These are phyloP conservation scores for Coemansia reversa DNA, from an alignment of 192 early-diverging fungal genomes.

Conservation along the genomic window DNA sequence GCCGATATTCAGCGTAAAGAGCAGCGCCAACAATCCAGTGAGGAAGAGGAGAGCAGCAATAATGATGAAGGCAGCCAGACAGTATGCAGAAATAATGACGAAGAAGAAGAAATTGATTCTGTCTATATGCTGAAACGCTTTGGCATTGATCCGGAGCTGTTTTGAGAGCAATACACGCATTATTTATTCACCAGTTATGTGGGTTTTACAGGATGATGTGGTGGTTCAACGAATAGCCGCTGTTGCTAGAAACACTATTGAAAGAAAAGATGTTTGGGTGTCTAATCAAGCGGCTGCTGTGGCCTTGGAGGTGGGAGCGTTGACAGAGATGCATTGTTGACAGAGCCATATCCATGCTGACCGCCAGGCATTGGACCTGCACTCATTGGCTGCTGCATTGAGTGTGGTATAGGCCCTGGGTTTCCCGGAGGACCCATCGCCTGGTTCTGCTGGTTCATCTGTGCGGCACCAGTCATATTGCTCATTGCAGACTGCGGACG, in stretches of 20 bases:
- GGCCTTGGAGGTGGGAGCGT: constrained; percentile 41
- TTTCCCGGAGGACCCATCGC: constrained; percentile 5
- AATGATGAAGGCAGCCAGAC: neutral
- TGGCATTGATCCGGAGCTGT: constrained; percentile 40
- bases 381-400: constrained; percentile 11
- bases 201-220: neutral
- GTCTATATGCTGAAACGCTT: constrained; percentile 39
- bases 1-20: neutral
- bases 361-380: constrained; percentile 17
- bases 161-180: constrained; percentile 6
- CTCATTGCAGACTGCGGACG: constrained; percentile 34
- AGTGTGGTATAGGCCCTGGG: constrained; percentile 28
- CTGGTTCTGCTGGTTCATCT: neutral
- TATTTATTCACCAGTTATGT: neutral
- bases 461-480: constrained; percentile 9
- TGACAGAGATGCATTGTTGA: constrained; percentile 22
- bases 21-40: neutral
- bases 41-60: neutral
- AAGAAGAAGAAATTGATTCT: constrained; percentile 11
- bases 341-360: constrained; percentile 21
- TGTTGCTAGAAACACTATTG: neutral
- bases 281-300: constrained; percentile 37
- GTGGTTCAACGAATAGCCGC: no score
- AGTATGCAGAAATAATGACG: neutral
- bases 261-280: neutral